These are phyloP conservation scores for Dryadomyces quercus-mongolicae DNA, from an alignment of 2,329 filamentous ascomycete species.

Conservation along the genomic window DNA sequence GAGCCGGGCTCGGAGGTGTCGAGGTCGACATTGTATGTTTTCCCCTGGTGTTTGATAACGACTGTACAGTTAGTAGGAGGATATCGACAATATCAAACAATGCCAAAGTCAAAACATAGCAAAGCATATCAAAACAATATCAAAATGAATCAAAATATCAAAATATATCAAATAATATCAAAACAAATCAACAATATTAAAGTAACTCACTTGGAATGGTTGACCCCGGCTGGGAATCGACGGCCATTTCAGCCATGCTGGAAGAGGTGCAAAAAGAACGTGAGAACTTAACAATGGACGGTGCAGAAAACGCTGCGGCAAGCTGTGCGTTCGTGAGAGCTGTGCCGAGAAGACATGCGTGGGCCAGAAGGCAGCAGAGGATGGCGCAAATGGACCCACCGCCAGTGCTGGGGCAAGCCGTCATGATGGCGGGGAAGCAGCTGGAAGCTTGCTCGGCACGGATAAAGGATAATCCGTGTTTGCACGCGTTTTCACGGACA, in stretches of 20 bases:
- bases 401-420: not conserved
- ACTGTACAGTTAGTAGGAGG: slow-evolving; percentile 1
- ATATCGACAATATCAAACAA: not conserved
- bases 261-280: not conserved
- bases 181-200: too few relatives aligned
- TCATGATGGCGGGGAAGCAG: not conserved
- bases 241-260: slow-evolving; percentile 2
- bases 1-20: slow-evolving; percentile 77
- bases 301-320: not conserved
- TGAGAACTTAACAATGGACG: not conserved
- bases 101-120: too few relatives aligned
- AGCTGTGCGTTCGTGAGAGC: too few relatives aligned
- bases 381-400: slow-evolving; percentile 2
- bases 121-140: not conserved
- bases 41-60: slow-evolving; percentile 84
- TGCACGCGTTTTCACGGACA: not conserved
- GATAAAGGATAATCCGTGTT: not conserved
- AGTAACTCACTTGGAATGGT: not conserved
- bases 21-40: slow-evolving; percentile 88
- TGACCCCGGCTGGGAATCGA: not conserved
- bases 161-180: not conserved
- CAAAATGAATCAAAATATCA: too few relatives aligned
- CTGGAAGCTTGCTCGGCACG: not conserved
- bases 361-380: slow-evolving; percentile 1
- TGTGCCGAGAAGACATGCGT: too few relatives aligned